phyloP scores from a whole-genome alignment of 192 early-diverging fungal species.

The Kappamyces sp. region DNA sequence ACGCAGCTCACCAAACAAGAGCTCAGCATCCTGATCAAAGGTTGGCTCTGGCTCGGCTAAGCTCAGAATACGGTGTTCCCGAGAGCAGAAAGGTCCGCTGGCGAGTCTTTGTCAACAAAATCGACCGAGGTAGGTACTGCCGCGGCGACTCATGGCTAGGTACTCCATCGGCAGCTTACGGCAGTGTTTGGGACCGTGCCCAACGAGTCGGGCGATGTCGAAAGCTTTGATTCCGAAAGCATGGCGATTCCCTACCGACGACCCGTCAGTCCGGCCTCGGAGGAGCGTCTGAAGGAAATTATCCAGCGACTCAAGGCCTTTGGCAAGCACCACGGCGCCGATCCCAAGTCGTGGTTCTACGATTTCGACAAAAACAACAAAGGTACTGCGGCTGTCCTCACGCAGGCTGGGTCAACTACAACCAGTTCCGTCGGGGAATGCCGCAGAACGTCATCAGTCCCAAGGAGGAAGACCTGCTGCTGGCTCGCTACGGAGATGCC shows the following conservation, averaged over 20 bases:
- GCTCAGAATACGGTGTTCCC: slow-evolving; percentile 31
- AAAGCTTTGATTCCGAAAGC: slow-evolving; percentile 24
- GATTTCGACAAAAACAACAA: slow-evolving; percentile 58
- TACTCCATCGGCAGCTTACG: not conserved
- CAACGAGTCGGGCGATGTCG: not conserved
- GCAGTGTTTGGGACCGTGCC: slow-evolving; percentile 41
- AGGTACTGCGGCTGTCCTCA: slow-evolving; percentile 17
- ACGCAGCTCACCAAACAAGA: slow-evolving; percentile 31
- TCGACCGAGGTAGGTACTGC: slow-evolving; percentile 40
- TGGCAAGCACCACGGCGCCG: slow-evolving; percentile 49
- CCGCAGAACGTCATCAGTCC: slow-evolving; percentile 39
- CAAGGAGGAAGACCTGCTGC: slow-evolving; percentile 43
- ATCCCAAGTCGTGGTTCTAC: slow-evolving; percentile 55
- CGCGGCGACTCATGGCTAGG: not conserved
- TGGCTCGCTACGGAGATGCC: slow-evolving; percentile 35
- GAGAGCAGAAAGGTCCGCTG: slow-evolving; percentile 37
- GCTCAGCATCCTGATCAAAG: slow-evolving; percentile 27
- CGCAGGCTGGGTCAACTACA: slow-evolving; percentile 42
- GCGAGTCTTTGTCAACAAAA: slow-evolving; percentile 42
- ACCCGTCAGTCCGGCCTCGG: slow-evolving; percentile 33
- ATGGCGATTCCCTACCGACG: slow-evolving; percentile 16
- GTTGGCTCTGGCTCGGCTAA: no score
- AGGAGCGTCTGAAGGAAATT: slow-evolving; percentile 25
- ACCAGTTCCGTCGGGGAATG: slow-evolving; percentile 50
- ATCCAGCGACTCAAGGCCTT: slow-evolving; percentile 37